Evolutionary conservation across 2,329 filamentous ascomycete species (phyloP).

Genomic region (Stagonosporopsis vannaccii): DNA sequence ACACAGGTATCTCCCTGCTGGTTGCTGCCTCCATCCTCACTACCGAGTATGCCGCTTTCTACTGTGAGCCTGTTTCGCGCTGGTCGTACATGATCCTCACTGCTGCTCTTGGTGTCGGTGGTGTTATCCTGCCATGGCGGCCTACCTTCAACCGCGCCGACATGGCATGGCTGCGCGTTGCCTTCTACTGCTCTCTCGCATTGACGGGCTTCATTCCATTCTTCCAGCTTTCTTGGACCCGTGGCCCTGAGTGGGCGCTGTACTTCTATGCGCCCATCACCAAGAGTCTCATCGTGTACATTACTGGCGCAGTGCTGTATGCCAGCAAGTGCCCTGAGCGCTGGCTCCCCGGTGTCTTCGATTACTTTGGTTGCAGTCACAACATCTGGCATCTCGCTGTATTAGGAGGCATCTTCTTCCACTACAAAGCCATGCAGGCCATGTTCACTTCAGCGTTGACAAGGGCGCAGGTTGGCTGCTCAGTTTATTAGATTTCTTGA

Average conservation of each 20-base stretch:
- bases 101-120: slow-evolving; percentile 79
- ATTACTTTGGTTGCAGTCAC: slow-evolving; percentile 93
- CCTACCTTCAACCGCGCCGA: slow-evolving; percentile 91
- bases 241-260: slow-evolving; percentile 80
- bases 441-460: slow-evolving; percentile 73
- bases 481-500: slow-evolving; percentile 31
- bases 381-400: slow-evolving; percentile 98
- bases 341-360: slow-evolving; percentile 91
- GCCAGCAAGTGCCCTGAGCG: slow-evolving; percentile 91
- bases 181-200: slow-evolving; percentile 88
- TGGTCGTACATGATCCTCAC: slow-evolving; percentile 87
- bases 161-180: slow-evolving; percentile 91
- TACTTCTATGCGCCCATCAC: slow-evolving; percentile 88
- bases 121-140: slow-evolving; percentile 94
- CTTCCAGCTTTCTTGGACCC: slow-evolving; percentile 79
- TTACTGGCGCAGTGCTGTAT: slow-evolving; percentile 84
- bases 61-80: slow-evolving; percentile 89
- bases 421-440: slow-evolving; percentile 94
- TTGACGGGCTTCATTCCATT: slow-evolving; percentile 89
- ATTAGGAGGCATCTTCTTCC: slow-evolving; percentile 93
- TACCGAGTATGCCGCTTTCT: slow-evolving; percentile 98
- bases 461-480: slow-evolving; percentile 44
- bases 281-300: slow-evolving; percentile 87
- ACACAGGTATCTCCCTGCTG: slow-evolving; percentile 94
- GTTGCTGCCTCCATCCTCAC: slow-evolving; percentile 98